A percentile compares a stretch with the other conserved stretches of the same genome.
Conservation (phyloP, 805 yeast species). For the Candida wancherniae region DNA sequence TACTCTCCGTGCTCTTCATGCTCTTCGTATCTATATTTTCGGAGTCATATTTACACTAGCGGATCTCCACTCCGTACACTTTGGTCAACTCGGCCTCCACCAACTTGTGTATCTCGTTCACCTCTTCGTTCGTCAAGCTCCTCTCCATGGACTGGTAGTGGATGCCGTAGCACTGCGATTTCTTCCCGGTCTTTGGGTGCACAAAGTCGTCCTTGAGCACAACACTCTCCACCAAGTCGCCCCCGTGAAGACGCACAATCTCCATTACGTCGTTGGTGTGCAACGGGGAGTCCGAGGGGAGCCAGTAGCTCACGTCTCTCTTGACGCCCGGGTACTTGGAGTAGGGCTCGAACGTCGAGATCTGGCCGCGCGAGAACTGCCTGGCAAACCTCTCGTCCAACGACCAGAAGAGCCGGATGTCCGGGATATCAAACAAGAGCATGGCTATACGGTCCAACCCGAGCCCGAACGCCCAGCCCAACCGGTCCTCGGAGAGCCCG, state of each 20-base stretch:
- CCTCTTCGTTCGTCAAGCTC: slow-evolving; percentile 78
- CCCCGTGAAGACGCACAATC: slow-evolving; percentile 76
- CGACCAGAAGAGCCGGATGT: slow-evolving; percentile 91
- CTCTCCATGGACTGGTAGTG: slow-evolving; percentile 96
- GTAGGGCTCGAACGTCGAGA: slow-evolving; percentile 76
- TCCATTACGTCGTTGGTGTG: slow-evolving; percentile 96
- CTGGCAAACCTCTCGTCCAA: slow-evolving; percentile 65
- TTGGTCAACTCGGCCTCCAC: slow-evolving; percentile 56
- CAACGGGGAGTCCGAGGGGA: slow-evolving; percentile 44
- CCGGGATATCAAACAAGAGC: slow-evolving; percentile 93
- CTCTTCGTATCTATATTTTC: too few species aligned
- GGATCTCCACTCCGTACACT: slow-evolving; percentile 54
- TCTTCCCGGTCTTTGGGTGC: slow-evolving; percentile 76
- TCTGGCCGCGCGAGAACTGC: slow-evolving; percentile 66
- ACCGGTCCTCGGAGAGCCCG: slow-evolving; percentile 51
- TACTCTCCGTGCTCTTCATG: too few species aligned
- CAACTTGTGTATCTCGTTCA: slow-evolving; percentile 64
- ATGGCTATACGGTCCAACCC: slow-evolving; percentile 95
- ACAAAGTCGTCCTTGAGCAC: slow-evolving; percentile 71
- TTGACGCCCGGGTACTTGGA: slow-evolving; percentile 84
- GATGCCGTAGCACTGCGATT: slow-evolving; percentile 82
- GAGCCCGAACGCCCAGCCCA: slow-evolving; percentile 98
- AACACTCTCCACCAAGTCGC: slow-evolving; percentile 87
- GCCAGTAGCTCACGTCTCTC: slow-evolving; percentile 92
- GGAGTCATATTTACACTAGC: slow-evolving; percentile 16